Conservation (phyloP, 2,329 filamentous ascomycete species). For the Cercospora sesami region DNA sequence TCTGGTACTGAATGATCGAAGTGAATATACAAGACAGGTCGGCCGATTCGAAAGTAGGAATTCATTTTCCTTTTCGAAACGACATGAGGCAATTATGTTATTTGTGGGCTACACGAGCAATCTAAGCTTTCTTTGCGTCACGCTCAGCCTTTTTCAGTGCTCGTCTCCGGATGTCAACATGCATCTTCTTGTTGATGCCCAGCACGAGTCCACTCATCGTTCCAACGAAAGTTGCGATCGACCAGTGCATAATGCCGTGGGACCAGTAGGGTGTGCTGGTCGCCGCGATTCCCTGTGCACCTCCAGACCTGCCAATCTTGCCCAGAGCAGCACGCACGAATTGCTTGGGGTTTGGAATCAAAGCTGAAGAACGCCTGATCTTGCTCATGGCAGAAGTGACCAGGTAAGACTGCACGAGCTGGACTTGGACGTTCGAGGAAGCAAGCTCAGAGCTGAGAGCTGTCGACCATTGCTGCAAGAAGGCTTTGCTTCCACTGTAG, state of each 20-base stretch:
- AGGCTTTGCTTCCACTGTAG: constrained; percentile 96
- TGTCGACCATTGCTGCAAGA: constrained; percentile 93
- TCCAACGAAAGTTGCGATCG: constrained; percentile 62
- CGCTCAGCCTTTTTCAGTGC: constrained; percentile 82
- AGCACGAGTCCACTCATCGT: constrained; percentile 59
- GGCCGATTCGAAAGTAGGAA: background rate
- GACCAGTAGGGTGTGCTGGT: constrained; percentile 93
- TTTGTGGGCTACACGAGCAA: background rate
- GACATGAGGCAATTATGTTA: no score
- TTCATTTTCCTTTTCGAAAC: background rate
- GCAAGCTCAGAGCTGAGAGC: constrained; percentile 81
- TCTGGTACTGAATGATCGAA: background rate
- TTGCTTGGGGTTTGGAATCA: constrained; percentile 76
- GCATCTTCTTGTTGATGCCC: constrained; percentile 67
- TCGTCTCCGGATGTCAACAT: constrained; percentile 76
- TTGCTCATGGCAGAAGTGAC: constrained; percentile 98
- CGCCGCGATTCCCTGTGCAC: constrained; percentile 74
- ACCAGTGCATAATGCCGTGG: constrained; percentile 86
- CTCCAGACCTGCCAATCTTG: constrained; percentile 77
- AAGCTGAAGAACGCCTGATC: constrained; percentile 72
- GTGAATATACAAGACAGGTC: background rate
- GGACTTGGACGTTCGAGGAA: constrained; percentile 78
- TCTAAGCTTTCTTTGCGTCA: constrained; percentile 66
- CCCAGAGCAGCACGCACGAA: constrained; percentile 78
- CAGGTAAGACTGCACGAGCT: constrained; percentile 87